Percentiles rank a stretch among this genome's conserved stretches.
Conservation (phyloP, 176 grass and related monocot species). For the Oryza nivara region DNA sequence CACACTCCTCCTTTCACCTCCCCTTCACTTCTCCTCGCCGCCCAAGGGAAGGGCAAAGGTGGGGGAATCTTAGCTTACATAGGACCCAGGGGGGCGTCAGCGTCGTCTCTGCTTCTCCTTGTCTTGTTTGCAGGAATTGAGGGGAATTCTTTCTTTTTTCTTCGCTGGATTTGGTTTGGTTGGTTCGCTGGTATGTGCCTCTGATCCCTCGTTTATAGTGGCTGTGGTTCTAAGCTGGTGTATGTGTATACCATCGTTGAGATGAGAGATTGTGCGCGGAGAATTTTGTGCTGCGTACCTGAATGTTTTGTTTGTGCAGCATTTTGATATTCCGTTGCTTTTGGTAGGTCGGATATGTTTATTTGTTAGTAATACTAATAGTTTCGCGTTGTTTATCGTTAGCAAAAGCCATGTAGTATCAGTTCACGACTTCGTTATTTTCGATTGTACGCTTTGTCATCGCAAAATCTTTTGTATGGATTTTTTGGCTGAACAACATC, state of each 20-base stretch:
- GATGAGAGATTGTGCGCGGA: too few relatives aligned
- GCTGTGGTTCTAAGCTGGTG: not conserved
- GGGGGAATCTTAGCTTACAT: not conserved
- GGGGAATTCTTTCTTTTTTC: not conserved
- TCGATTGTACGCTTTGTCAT: not conserved
- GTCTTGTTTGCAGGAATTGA: not conserved
- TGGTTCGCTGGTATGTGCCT: not conserved
- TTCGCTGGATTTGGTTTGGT: not conserved
- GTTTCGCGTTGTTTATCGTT: not conserved
- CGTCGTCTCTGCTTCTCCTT: not conserved
- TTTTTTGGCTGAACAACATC: not conserved
- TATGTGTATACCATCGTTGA: too few relatives aligned
- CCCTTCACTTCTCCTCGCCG: conserved; percentile 30
- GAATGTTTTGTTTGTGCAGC: not conserved
- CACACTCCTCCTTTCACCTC: conserved; percentile 14
- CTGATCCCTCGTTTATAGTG: not conserved
- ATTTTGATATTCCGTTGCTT: not conserved
- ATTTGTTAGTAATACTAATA: not conserved
- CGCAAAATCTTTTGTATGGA: not conserved
- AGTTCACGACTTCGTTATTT: not conserved
- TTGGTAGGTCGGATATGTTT: not conserved
- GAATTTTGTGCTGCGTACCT: not conserved
- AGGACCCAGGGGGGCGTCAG: not conserved
- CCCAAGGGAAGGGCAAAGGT: conserved; percentile 17
- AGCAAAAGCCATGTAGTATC: not conserved